Evolutionary conservation across 257 asterid genomes (phyloP), one percentile per base, ranked within the genome.

Genomic region (Nicotiana attenuata): DNA sequence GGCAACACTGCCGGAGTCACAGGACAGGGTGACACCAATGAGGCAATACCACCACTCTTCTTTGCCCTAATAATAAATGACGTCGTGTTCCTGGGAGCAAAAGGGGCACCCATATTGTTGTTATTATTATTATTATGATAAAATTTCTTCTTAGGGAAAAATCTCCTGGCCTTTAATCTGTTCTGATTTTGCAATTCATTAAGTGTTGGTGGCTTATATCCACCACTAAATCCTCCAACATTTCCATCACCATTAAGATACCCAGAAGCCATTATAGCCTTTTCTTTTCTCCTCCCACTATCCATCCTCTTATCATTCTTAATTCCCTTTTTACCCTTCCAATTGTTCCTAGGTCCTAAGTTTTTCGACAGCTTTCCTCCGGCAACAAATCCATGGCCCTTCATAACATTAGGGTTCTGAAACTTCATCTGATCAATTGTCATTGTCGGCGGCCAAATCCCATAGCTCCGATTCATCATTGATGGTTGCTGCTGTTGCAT

Each of bases 21-120:
- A 0, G 96, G 97, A 80, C 88, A 89, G 2, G 97, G 97, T 2
- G 97, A 92, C 63, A 91, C 97, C 87, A 92, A 67, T 2, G 94
- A 90, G 7, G 97, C 91, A 57, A 92, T 91, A 26, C 97, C 97
- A 57, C 97, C 97, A 77, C 94, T 91, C 90, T 90, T 92, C 86
- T 91, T 92, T 4, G 97, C 92, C 79, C 97, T 76, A 38, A 92
- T 92, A 73, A 92, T 45, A 56, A 82, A 92, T 0, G 97, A 92
- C 16, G 92, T 83, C 3, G 97, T 92, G 59, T 92, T 92, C 82
- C 95, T 85, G 0, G 97, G 95, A 13, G 95, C 97, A 71, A 73
- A 91, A 3, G 92, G 92, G 4, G 92, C 93, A 2, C 89, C 90
- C 84, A 84, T 86, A 77, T 84, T 86, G 81, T 83, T 80, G 19